phyloP scores from a whole-genome alignment of 1,284 basidiomycete genomes.

The Spongispora temasekensis region DNA sequence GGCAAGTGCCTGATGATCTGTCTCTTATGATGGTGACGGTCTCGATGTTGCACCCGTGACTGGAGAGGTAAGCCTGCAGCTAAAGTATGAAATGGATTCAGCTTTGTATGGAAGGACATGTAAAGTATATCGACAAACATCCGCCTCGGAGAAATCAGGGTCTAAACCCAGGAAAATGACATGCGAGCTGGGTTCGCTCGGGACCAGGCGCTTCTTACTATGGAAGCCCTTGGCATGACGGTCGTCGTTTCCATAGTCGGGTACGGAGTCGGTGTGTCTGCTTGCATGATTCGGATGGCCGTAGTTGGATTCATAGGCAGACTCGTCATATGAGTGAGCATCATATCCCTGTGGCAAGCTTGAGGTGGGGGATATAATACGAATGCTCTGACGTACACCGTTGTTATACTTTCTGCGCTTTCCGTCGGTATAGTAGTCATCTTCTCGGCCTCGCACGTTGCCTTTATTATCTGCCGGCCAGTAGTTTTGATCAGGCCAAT shows the following conservation, averaged over 20 bases:
- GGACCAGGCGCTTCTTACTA: slow-evolving; percentile 68
- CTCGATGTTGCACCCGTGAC: slow-evolving; percentile 72
- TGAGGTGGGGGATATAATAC: slow-evolving; percentile 33
- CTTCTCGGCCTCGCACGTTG: slow-evolving; percentile 57
- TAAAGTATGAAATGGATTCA: slow-evolving; percentile 44
- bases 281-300: slow-evolving; percentile 21
- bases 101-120: slow-evolving; percentile 39
- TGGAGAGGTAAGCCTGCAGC: slow-evolving; percentile 78
- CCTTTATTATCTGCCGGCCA: slow-evolving; percentile 43
- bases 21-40: slow-evolving; percentile 93
- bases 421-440: slow-evolving; percentile 66
- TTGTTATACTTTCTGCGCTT: slow-evolving; percentile 79
- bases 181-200: slow-evolving; percentile 82
- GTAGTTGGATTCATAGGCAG: slow-evolving; percentile 37
- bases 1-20: slow-evolving; percentile 89
- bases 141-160: slow-evolving; percentile 84
- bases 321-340: slow-evolving; percentile 27
- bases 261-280: slow-evolving; percentile 31
- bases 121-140: slow-evolving; percentile 62
- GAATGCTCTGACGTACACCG: slow-evolving; percentile 49
- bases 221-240: slow-evolving; percentile 45
- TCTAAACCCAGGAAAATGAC: slow-evolving; percentile 92
- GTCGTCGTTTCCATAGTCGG: slow-evolving; percentile 50
- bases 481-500: slow-evolving; percentile 45
- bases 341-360: slow-evolving; percentile 45